Percentiles rank a stretch among this genome's conserved stretches.
Conservation (phyloP, 2,329 filamentous ascomycete species). For the Aspergillus pseudoglaucus region DNA sequence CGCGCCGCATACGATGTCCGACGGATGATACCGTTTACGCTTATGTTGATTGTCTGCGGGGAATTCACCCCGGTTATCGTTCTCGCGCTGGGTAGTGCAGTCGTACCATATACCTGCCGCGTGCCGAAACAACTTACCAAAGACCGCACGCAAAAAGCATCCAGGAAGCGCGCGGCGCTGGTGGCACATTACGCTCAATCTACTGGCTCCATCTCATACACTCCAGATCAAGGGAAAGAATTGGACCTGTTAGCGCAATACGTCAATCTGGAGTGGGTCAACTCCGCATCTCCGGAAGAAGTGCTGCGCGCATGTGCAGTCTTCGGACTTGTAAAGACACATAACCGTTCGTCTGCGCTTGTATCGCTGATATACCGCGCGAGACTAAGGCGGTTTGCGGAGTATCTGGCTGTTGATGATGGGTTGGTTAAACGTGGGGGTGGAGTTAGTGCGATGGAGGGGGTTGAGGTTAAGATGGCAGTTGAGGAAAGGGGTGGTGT, state of each 20-base stretch:
- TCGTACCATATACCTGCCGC: slow-evolving; percentile 75
- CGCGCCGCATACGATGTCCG: slow-evolving; percentile 65
- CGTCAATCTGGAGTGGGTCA: slow-evolving; percentile 14
- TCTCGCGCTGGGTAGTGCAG: slow-evolving; percentile 57
- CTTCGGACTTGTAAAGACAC: slow-evolving; percentile 25
- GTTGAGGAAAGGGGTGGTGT: slow-evolving; percentile 60
- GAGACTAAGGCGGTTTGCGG: slow-evolving; percentile 49
- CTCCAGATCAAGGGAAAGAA: slow-evolving; percentile 13
- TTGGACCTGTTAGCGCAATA: slow-evolving; percentile 26
- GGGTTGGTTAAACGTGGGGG: slow-evolving; percentile 58
- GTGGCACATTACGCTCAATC: slow-evolving; percentile 14
- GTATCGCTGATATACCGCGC: slow-evolving; percentile 44
- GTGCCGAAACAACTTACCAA: slow-evolving; percentile 68
- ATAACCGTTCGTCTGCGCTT: slow-evolving; percentile 39
- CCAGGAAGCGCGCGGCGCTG: slow-evolving; percentile 25
- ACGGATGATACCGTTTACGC: slow-evolving; percentile 70
- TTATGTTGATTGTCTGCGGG: slow-evolving; percentile 71
- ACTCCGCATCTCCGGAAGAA: slow-evolving; percentile 14
- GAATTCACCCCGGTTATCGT: slow-evolving; percentile 82
- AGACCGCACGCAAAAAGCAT: slow-evolving; percentile 49
- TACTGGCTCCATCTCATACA: slow-evolving; percentile 7
- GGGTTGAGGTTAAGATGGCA: slow-evolving; percentile 62
- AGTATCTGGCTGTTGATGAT: slow-evolving; percentile 67
- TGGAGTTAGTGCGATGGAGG: slow-evolving; percentile 52
- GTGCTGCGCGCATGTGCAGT: slow-evolving; percentile 30